Base-by-base conservation (phyloP, 2,329 filamentous ascomycete genomes). In the Fusarium xylarioides region DNA sequence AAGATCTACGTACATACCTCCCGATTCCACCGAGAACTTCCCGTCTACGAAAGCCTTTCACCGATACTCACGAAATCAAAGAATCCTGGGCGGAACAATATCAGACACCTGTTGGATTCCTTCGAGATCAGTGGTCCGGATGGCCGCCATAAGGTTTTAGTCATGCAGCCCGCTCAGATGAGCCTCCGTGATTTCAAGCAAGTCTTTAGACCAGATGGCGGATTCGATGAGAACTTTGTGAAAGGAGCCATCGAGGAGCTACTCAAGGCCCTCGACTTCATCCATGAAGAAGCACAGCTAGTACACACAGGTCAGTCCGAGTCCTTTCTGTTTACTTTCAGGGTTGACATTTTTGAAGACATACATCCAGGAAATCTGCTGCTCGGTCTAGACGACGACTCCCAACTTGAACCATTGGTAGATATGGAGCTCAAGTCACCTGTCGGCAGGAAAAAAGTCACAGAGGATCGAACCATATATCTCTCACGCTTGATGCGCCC, bases 191-290 rank as follows among this genome's bases (percentile, higher is more conserved):
- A 83, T 10, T 80, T 82, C 72, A 63, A 77, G 42, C n/a, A 70
- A 55, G 58, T 81, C 56, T 79, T 80, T 47, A 61, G 71, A 61
- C 32, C 70, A 4, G 70, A 66, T 14, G 46, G 46, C 5, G 30
- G 66, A 4, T 80, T 79, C 44, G 65, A 75, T 12, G 75, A 79
- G 40, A 57, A 44, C 26, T 76, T 82, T 19, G 79, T 82, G 0
- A 82, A 78, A 58, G 75, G 78, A 21, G 78, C 79, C 2, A 30
- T 81, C 1, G 66, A 71, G 7, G 75, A 80, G 56, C 68, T 82
- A 21, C 74, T 82, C n/a, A 62, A 79, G 26, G 80, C 78, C 5
- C 75, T 83, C 43, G 78, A 82, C 28, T 83, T 82, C 46, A 65
- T 83, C 5, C 82, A 83, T 23, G 74, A 60, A 2, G 77, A 84